These are phyloP conservation scores for Corylus heterophylla DNA, from an alignment of 306 rosid genomes.

Conservation along the genomic window DNA sequence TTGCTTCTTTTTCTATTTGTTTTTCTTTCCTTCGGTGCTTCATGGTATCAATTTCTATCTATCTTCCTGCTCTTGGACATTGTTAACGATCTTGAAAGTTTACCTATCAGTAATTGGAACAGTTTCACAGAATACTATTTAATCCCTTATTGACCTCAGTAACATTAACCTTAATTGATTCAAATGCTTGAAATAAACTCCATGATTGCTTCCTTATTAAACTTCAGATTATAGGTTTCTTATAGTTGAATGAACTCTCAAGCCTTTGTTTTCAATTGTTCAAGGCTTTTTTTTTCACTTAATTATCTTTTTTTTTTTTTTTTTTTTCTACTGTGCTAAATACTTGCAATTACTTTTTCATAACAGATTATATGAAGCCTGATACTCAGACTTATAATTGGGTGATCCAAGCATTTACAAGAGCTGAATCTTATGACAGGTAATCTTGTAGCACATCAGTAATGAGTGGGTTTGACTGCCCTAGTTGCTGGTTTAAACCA, in stretches of 20 bases:
- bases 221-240: background rate
- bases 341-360: slow-evolving; percentile 27
- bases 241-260: background rate
- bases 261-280: slow-evolving; percentile 24
- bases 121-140: background rate
- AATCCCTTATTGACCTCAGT: background rate
- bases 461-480: background rate
- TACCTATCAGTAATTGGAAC: background rate
- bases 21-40: background rate
- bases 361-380: slow-evolving; percentile 85
- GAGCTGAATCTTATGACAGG: slow-evolving; percentile 99
- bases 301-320: background rate
- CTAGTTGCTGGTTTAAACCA: background rate
- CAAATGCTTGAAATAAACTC: background rate
- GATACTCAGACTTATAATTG: slow-evolving; percentile 94
- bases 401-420: slow-evolving; percentile 97
- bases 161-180: background rate
- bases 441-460: slow-evolving; percentile 23
- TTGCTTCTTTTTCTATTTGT: background rate
- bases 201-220: background rate
- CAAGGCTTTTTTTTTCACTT: background rate
- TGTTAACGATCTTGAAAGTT: background rate
- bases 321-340: background rate
- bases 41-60: background rate
- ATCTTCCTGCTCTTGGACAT: background rate